Percentiles rank a stretch among this genome's conserved stretches.
phyloP scores from a whole-genome alignment of 1,284 basidiomycete genomes.

The Anthracocystis setariae region DNA sequence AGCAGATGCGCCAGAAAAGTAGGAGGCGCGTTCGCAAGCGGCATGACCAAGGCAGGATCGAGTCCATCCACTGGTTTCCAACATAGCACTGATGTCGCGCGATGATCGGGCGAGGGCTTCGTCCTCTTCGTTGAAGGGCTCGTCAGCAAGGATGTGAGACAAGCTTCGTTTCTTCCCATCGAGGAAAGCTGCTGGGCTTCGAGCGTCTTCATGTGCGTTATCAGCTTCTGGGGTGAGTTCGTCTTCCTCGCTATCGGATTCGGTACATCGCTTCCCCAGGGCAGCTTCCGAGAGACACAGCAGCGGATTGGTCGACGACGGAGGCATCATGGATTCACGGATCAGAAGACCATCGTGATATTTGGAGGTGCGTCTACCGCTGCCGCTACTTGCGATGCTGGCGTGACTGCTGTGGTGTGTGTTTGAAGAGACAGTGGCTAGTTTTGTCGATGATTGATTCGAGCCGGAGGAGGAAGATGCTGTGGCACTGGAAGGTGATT shows the following conservation, averaged over 20 bases:
- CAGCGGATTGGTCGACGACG: constrained; percentile 47
- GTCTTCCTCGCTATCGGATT: constrained; percentile 44
- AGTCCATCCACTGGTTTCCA: constrained; percentile 37
- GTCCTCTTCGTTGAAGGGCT: constrained; percentile 23
- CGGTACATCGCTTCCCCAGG: constrained; percentile 43
- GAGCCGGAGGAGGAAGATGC: constrained; percentile 28
- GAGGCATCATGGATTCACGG: constrained; percentile 45
- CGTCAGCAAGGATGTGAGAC: constrained; percentile 12
- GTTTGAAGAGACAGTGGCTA: constrained; percentile 23
- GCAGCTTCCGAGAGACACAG: constrained; percentile 50
- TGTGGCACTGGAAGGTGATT: constrained; percentile 31
- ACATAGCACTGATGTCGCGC: constrained; percentile 36
- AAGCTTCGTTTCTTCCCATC: constrained; percentile 24
- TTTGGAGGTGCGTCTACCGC: constrained; percentile 38
- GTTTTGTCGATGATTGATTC: constrained; percentile 22
- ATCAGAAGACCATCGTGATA: constrained; percentile 49
- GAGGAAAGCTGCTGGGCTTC: constrained; percentile 8
- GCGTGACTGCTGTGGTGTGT: constrained; percentile 16
- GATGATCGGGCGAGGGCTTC: constrained; percentile 35
- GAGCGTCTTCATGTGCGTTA: constrained; percentile 3
- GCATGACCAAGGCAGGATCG: constrained; percentile 40
- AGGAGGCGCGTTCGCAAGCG: constrained; percentile 46
- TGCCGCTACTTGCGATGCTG: constrained; percentile 24
- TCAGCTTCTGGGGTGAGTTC: constrained; percentile 25
- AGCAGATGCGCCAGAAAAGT: constrained; percentile 45